Conservation (phyloP, 2,329 filamentous ascomycete species). For the Alternaria solani region DNA sequence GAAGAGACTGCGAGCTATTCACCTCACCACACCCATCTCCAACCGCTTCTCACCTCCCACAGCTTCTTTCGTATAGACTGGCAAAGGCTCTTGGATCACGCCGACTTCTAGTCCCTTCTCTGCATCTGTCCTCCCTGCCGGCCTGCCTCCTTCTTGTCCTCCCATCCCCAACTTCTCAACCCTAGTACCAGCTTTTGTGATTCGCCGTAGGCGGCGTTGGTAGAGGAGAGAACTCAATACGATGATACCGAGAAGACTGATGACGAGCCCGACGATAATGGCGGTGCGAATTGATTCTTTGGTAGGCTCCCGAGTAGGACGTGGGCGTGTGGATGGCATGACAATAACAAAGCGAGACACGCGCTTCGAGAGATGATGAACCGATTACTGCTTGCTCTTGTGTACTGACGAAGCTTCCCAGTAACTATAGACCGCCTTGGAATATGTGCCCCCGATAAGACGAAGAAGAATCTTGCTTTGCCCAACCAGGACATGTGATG, state of each 20-base stretch:
- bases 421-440: background rate
- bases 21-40: background rate
- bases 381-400: background rate
- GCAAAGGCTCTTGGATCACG: background rate
- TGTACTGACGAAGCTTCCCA: background rate
- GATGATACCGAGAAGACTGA: background rate
- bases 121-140: background rate
- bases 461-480: background rate
- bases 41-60: background rate
- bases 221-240: background rate
- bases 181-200: background rate
- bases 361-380: background rate
- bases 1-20: background rate
- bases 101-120: background rate
- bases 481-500: background rate
- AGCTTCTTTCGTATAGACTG: background rate
- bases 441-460: background rate
- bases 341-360: background rate
- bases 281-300: conserved; percentile 1
- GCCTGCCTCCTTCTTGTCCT: background rate
- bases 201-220: background rate
- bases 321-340: conserved; percentile 2
- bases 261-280: conserved; percentile 2
- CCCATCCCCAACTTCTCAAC: too few species aligned
- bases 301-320: background rate